Evolutionary conservation across 768 basidiomycete species (phyloP), one percentile per base, ranked within the genome.

Genomic region (Aureoboletus auriporus): DNA sequence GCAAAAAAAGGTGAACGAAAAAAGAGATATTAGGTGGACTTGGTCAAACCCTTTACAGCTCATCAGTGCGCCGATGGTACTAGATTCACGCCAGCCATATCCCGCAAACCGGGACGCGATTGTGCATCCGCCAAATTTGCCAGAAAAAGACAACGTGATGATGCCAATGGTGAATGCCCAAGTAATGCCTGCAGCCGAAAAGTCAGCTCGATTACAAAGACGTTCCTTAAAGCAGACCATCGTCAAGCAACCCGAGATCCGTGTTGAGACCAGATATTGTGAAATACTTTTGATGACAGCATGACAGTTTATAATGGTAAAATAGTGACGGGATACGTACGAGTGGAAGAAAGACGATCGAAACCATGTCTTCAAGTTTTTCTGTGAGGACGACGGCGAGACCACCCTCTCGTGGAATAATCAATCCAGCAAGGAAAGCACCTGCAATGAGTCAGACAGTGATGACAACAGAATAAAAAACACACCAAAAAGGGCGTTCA

Each of bases 301-400:
- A 42, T 26, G 35, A 42, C n/a, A n/a, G n/a, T n/a, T n/a, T n/a
- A n/a, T n/a, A n/a, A n/a, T n/a, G n/a, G n/a, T n/a, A n/a, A n/a
- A n/a, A n/a, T n/a, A n/a, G n/a, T n/a, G n/a, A n/a, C n/a, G n/a
- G 20, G 30, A 27, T 14, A 48, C 44, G 52, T 60, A 90, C 89
- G 43, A 95, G 71, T 4, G 93, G 93, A 11, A 96, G 70, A 69
- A 96, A 94, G 38, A 94, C 83, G 50, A 94, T 85, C 0, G 89
- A 70, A 3, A 94, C 89, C 78, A 95, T 83, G 68, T 97, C 95
- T 69, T 99, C 96, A n/a, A 98, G 71, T 61, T 95, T 97, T 58
- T 95, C 91, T 0, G 90, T 93, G n/a, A 98, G 71, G 0, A 84
- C 75, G 44, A 93, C 89, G 0, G 87, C 82, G 31, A 99, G 82